Evolutionary conservation across 2,329 filamentous ascomycete species (phyloP), one percentile per base, ranked within the genome.

Genomic region (Paramyrothecium roridum): DNA sequence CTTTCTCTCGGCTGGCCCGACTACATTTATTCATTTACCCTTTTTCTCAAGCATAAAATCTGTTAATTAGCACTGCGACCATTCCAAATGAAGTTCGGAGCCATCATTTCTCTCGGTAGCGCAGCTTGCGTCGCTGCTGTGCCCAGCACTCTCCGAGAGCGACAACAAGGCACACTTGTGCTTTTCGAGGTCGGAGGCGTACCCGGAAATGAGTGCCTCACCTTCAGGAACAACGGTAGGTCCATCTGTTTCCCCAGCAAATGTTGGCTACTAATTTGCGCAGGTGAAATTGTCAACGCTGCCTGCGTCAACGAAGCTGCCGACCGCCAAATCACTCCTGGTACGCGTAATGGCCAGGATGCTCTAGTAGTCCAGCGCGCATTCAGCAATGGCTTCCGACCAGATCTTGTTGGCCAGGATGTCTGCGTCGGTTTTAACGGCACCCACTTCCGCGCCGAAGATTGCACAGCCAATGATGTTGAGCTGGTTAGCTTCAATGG

Each of bases 361-460:
- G 57, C 50, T 8, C 33, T 60, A 17, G 54, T 49, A 17, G 58
- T 60, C 8, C 57, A 60, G n/a, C 54, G 58, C n/a, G 58, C 57
- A 8, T 60, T 60, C 20, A 59, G 54, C 1, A 53, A 57, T 1
- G 58, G 53, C n/a, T 60, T 60, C 53, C 52, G 58, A 2, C 52
- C 58, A 2, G 58, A 60, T 8, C 57, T 60, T 1, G 58, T 57
- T 2, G 33, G 57, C 20, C 54, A 57, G 8, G 48, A 60, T 11
- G 58, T 57, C 6, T 60, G 58, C 12, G 57, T 60, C 12, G 58
- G 58, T 8, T 60, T 60, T 47, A 60, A 60, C 20, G 58, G 58
- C 3, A 60, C 58, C 1, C 48, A 54, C n/a, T 59, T 60, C 52
- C 57, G 55, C 3, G 58, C 58, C 16, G 57, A 59, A 20, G 58